phyloP scores from a whole-genome alignment of 1,284 basidiomycete genomes.

The Lentinula novae-zelandiae region DNA sequence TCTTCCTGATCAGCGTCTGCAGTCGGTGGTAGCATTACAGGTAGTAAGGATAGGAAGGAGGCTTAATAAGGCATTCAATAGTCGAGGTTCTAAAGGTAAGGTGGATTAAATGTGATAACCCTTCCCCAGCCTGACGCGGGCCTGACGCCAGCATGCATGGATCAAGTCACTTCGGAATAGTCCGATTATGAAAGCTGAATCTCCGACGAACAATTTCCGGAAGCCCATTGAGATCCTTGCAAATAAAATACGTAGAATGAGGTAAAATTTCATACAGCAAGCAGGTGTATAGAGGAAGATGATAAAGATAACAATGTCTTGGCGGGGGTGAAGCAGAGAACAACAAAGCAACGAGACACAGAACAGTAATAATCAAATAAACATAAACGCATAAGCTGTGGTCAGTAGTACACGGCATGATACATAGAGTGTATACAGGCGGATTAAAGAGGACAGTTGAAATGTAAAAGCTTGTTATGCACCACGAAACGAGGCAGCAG shows the following conservation, averaged over 20 bases:
- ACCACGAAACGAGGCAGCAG: constrained; percentile 53
- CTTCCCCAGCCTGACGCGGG: not conserved
- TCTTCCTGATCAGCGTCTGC: constrained; percentile 58
- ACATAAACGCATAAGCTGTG: constrained; percentile 12
- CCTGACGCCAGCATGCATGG: not conserved
- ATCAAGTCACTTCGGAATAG: not conserved
- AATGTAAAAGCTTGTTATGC: constrained; percentile 22
- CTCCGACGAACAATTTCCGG: not conserved
- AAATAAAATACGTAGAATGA: not conserved
- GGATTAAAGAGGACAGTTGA: not conserved
- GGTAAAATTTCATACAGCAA: constrained; percentile 5
- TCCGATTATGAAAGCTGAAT: not conserved
- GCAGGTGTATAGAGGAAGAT: not conserved
- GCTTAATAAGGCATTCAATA: not conserved
- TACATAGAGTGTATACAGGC: not conserved
- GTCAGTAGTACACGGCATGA: constrained; percentile 16
- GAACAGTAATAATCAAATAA: constrained; percentile 15
- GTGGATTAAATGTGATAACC: not conserved
- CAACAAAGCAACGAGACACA: constrained; percentile 16
- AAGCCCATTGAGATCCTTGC: not conserved
- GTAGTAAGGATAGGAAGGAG: not conserved
- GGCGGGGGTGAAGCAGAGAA: constrained; percentile 4
- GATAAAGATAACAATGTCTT: constrained; percentile 10
- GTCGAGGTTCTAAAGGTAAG: not conserved
- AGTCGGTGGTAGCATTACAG: constrained; percentile 48